phyloP scores from a whole-genome alignment of 306 rosid species.

The Castanopsis chinensis region DNA sequence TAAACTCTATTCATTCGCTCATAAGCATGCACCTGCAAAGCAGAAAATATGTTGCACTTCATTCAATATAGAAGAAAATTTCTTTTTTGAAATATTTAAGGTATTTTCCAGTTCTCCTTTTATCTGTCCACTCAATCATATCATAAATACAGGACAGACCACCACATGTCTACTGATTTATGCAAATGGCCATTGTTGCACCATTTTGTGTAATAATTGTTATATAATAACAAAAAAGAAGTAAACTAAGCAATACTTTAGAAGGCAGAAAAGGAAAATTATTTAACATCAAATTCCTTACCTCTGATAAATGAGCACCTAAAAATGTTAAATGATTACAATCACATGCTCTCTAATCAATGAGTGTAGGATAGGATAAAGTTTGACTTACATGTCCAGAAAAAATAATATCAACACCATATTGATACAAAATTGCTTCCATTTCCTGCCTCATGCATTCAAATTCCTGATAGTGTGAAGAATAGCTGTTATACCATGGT shows the following conservation, averaged over 20 bases:
- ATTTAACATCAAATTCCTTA: background rate
- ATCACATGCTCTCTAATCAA: slow-evolving; percentile 5
- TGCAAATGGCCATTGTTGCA: too few species aligned
- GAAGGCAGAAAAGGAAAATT: background rate
- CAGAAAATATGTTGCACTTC: slow-evolving; percentile 4
- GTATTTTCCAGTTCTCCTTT: background rate
- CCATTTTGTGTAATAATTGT: too few species aligned
- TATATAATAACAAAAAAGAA: background rate
- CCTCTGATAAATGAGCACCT: background rate
- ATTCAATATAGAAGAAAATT: slow-evolving; percentile 12
- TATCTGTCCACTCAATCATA: background rate
- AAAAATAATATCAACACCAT: slow-evolving; percentile 69
- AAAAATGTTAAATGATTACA: background rate
- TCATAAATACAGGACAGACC: too few species aligned
- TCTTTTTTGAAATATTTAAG: background rate
- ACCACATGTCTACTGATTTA: too few species aligned
- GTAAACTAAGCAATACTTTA: background rate
- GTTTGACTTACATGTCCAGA: slow-evolving; percentile 79
- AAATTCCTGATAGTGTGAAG: slow-evolving; percentile 91
- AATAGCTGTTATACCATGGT: slow-evolving; percentile 91
- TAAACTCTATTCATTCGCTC: slow-evolving; percentile 88
- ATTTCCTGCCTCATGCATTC: slow-evolving; percentile 95
- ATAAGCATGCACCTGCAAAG: slow-evolving; percentile 82
- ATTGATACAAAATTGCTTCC: slow-evolving; percentile 77
- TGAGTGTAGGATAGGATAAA: background rate